Percentiles rank a stretch among this genome's conserved stretches.
Conservation (phyloP, 2,329 filamentous ascomycete species). For the Aureobasidium sp. region DNA sequence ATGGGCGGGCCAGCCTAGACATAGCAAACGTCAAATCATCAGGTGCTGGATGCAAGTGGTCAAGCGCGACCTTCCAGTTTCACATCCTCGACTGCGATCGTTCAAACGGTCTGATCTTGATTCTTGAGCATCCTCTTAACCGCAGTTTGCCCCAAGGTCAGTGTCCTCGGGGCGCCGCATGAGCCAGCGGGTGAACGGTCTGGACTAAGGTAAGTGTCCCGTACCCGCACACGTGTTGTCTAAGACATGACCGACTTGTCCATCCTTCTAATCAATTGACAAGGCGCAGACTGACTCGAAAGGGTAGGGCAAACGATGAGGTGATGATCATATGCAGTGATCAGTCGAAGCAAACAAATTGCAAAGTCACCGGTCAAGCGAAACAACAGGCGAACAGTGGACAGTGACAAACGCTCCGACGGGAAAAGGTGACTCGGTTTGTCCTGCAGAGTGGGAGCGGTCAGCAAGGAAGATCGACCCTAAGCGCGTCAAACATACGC, state of each 20-base stretch:
- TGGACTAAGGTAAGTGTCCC: conserved; percentile 13
- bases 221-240: conserved; percentile 10
- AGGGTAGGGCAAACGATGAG: background rate
- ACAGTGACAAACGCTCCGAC: conserved; percentile 1
- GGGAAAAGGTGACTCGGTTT: background rate
- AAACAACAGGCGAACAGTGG: conserved; percentile 2
- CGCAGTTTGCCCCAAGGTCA: background rate
- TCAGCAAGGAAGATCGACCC: conserved; percentile 9
- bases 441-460: background rate
- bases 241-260: conserved; percentile 1
- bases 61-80: conserved; percentile 3
- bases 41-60: background rate
- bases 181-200: conserved; percentile 11
- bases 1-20: background rate
- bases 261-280: conserved; percentile 1
- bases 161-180: conserved; percentile 6
- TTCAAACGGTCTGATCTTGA: conserved; percentile 5
- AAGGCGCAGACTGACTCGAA: conserved; percentile 10
- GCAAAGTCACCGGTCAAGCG: conserved; percentile 8
- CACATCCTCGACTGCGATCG: background rate
- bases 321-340: background rate
- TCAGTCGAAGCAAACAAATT: background rate
- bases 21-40: background rate
- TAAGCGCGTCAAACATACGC: conserved; percentile 17
- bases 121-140: conserved; percentile 6